phyloP scores from a whole-genome alignment of 495 filamentous ascomycete species.

The Penicillium odoratum region DNA sequence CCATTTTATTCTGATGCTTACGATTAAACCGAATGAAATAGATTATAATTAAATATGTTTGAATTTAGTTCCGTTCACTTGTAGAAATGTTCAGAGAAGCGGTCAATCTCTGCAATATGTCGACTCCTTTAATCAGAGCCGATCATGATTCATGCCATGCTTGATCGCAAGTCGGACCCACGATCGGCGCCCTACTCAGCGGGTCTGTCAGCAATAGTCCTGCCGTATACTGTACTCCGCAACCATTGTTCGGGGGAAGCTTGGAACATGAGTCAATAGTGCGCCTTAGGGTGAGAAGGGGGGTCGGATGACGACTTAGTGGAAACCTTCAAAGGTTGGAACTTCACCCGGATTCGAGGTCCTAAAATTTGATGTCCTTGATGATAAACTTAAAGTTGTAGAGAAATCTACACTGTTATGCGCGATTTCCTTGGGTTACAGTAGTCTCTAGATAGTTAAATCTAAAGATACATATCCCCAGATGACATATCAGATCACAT shows the following conservation, averaged over 20 bases:
- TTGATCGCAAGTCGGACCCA: neutral
- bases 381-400: neutral
- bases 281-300: neutral
- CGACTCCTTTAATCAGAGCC: neutral
- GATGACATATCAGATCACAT: conserved; percentile 2
- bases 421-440: neutral
- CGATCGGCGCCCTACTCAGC: conserved; percentile 1
- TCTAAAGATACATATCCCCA: neutral
- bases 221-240: neutral
- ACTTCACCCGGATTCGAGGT: neutral
- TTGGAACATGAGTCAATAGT: neutral
- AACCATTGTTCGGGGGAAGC: neutral
- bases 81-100: neutral
- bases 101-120: neutral
- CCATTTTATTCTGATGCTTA: neutral
- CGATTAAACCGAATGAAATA: too few species aligned
- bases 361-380: neutral
- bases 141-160: conserved; percentile 1
- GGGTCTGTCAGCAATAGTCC: neutral
- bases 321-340: neutral
- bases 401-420: neutral
- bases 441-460: neutral
- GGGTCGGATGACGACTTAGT: neutral
- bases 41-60: neutral
- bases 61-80: neutral